Conservation (phyloP, 73 alveolate genomes). For the Symbiodinium natans region DNA sequence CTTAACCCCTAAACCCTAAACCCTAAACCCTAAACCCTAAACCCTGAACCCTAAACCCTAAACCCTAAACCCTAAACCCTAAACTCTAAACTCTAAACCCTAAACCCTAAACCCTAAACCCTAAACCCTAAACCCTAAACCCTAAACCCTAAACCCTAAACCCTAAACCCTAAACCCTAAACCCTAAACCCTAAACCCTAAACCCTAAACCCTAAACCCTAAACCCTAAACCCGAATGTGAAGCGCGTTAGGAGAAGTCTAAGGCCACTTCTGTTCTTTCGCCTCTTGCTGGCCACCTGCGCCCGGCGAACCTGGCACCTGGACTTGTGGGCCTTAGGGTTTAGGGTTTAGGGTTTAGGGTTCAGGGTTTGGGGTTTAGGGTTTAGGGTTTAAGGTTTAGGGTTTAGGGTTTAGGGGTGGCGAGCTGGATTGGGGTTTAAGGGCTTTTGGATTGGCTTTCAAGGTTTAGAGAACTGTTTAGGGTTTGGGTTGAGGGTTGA, state of each 20-base stretch:
- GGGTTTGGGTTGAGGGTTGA: not conserved
- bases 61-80: not conserved
- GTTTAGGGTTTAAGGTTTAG: not conserved
- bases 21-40: no score
- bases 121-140: not conserved
- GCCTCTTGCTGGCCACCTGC: not conserved
- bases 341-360: not conserved
- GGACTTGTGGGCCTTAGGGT: not conserved
- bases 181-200: no score
- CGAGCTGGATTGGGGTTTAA: not conserved
- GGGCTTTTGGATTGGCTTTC: not conserved
- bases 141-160: no score
- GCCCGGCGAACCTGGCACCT: not conserved
- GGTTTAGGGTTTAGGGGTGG: not conserved
- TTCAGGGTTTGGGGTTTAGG: not conserved
- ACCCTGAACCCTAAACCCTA: not conserved
- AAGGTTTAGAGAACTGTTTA: no score
- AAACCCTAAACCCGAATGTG: not conserved
- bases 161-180: no score
- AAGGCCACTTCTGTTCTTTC: not conserved
- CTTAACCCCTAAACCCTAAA: no score
- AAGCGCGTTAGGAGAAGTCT: no score
- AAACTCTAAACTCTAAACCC: not conserved
- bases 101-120: not conserved
- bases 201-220: not conserved